Conservation (phyloP, 257 asterid species). For the Capsicum rhomboideum region DNA sequence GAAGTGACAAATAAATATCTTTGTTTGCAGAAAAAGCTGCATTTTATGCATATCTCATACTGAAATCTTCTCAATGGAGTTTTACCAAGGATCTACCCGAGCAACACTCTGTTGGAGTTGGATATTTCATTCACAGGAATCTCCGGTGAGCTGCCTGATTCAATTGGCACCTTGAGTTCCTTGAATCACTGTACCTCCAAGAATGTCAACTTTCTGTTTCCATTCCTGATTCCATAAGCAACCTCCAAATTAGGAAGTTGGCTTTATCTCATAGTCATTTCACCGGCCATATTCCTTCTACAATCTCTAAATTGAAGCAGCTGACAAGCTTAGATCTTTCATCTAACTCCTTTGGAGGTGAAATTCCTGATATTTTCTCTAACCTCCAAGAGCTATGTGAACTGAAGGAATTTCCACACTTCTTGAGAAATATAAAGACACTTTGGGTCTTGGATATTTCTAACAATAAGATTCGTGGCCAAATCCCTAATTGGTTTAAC, state of each 20-base stretch:
- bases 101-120: neutral
- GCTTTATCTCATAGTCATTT: too few species aligned
- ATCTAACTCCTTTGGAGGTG: neutral
- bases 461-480: too few species aligned
- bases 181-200: accelerated
- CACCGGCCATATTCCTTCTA: too few species aligned
- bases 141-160: neutral
- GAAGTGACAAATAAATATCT: too few species aligned
- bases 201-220: neutral
- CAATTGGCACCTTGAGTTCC: neutral
- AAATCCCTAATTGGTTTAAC: too few species aligned
- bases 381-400: neutral
- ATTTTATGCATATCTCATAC: too few species aligned
- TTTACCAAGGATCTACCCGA: neutral
- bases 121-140: neutral
- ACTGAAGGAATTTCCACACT: too few species aligned
- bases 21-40: too few species aligned
- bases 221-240: neutral
- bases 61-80: neutral
- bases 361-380: neutral
- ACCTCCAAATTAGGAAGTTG: neutral
- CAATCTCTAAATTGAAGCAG: too few species aligned
- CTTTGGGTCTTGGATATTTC: too few species aligned
- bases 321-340: neutral
- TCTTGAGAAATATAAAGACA: neutral